These are phyloP conservation scores for Ceratocystis alfenasii DNA, from an alignment of 2,329 filamentous ascomycete species.

Conservation along the genomic window DNA sequence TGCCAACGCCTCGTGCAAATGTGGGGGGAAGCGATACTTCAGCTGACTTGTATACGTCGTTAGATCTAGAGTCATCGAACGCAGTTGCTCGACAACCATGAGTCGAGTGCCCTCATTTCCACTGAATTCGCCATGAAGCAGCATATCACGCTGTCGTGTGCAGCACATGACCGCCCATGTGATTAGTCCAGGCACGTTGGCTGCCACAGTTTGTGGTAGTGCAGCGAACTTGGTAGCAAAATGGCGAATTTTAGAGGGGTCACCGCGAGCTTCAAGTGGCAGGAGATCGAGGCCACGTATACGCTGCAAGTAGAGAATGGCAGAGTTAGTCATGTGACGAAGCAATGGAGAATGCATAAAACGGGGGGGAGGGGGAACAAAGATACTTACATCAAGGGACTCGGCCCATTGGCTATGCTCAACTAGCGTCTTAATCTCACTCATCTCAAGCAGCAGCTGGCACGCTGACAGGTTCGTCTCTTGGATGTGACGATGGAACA, in stretches of 20 bases:
- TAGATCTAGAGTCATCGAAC: conserved; percentile 74
- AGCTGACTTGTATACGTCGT: conserved; percentile 87
- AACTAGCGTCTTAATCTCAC: conserved; percentile 46
- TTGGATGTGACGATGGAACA: conserved; percentile 48
- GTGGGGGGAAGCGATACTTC: conserved; percentile 75
- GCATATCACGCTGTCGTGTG: conserved; percentile 60
- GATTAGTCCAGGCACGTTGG: conserved; percentile 80
- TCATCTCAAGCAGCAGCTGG: conserved; percentile 47
- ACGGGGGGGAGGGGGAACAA: no score
- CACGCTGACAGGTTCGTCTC: conserved; percentile 47
- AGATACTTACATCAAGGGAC: conserved; percentile 42
- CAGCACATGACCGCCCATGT: conserved; percentile 90
- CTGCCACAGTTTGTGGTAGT: conserved; percentile 67
- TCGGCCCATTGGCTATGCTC: conserved; percentile 45
- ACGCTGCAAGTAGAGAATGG: conserved; percentile 36
- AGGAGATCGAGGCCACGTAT: conserved; percentile 68
- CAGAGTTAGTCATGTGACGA: no score
- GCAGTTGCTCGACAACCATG: conserved; percentile 56
- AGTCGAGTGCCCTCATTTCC: conserved; percentile 54
- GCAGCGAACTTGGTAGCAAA: conserved; percentile 70
- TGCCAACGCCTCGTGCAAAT: conserved; percentile 79
- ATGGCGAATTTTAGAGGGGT: conserved; percentile 65
- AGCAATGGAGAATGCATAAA: no score
- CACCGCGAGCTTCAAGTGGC: conserved; percentile 61
- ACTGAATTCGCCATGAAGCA: conserved; percentile 61